Evolutionary conservation across 371 early-diverging fungal genomes (phyloP).

Genomic region (Mucor velutinosus): DNA sequence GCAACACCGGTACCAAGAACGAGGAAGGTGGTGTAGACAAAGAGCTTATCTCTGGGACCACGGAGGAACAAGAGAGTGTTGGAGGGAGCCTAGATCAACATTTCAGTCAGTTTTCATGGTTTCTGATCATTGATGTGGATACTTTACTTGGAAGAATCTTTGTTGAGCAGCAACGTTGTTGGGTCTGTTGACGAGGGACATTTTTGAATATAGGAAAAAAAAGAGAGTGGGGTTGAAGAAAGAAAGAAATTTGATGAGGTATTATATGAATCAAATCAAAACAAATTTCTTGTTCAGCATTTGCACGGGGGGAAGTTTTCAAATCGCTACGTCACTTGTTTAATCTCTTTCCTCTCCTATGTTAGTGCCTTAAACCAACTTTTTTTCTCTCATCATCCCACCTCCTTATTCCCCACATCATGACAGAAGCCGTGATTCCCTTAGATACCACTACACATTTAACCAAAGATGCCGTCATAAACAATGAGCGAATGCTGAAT

Average conservation of each 20-base stretch:
- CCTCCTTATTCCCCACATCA: not conserved
- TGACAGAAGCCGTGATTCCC: not conserved
- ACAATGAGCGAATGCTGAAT: not conserved
- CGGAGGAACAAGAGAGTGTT: constrained; percentile 53
- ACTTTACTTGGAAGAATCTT: constrained; percentile 69
- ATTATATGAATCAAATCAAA: not conserved
- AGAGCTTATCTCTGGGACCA: constrained; percentile 64
- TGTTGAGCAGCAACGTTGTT: constrained; percentile 69
- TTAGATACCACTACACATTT: not conserved
- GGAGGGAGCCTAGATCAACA: constrained; percentile 42
- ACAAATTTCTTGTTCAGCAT: not conserved
- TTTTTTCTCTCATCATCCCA: not conserved
- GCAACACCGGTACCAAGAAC: constrained; percentile 47
- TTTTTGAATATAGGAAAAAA: constrained; percentile 11
- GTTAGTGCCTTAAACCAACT: not conserved
- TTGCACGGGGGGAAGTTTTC: not conserved
- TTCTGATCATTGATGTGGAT: not conserved
- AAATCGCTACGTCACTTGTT: constrained; percentile 4
- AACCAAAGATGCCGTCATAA: not conserved
- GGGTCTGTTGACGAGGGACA: constrained; percentile 66
- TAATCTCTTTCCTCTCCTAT: not conserved
- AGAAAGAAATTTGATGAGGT: not conserved
- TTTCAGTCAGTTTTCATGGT: not conserved
- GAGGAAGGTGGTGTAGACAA: constrained; percentile 52
- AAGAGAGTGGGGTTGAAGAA: constrained; percentile 14